A percentile compares a stretch with the other conserved stretches of the same genome.
phyloP scores from a whole-genome alignment of 352 stramenopile species.

The Elongisporangium undulatum region DNA sequence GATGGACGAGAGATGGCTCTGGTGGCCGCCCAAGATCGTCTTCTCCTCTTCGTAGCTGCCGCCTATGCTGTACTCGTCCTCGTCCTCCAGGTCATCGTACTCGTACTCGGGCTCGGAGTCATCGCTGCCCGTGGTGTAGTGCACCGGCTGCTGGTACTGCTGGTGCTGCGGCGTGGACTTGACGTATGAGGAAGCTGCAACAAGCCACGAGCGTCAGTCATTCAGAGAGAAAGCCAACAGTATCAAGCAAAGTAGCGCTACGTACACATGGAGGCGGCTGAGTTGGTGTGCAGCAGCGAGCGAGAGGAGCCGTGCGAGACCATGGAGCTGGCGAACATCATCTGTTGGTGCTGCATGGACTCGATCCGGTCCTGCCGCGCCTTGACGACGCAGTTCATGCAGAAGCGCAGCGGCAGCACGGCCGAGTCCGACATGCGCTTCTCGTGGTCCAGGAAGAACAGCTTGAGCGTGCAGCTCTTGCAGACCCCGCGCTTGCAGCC shows the following conservation, averaged over 20 bases:
- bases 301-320: not conserved
- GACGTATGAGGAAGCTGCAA: not conserved
- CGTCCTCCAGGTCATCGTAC: not conserved
- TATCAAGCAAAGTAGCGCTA: not conserved
- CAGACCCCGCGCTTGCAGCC: slow-evolving; percentile 14
- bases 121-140: not conserved
- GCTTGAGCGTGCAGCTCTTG: slow-evolving; percentile 14
- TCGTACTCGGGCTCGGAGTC: not conserved
- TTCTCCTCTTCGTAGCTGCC: not conserved
- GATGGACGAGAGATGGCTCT: not conserved
- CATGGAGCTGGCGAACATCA: not conserved
- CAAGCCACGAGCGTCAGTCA: not conserved
- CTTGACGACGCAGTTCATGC: slow-evolving; percentile 17
- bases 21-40: not conserved
- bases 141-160: not conserved
- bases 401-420: slow-evolving; percentile 10
- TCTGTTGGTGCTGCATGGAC: not conserved
- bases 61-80: not conserved
- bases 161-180: not conserved
- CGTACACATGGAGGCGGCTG: not conserved
- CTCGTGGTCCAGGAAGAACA: slow-evolving; percentile 13
- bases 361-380: slow-evolving; percentile 2
- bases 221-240: not conserved
- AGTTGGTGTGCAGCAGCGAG: not conserved
- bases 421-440: slow-evolving; percentile 2